Conservation (phyloP, 1,284 basidiomycete genomes). For the Salmacisia buchloeana region DNA sequence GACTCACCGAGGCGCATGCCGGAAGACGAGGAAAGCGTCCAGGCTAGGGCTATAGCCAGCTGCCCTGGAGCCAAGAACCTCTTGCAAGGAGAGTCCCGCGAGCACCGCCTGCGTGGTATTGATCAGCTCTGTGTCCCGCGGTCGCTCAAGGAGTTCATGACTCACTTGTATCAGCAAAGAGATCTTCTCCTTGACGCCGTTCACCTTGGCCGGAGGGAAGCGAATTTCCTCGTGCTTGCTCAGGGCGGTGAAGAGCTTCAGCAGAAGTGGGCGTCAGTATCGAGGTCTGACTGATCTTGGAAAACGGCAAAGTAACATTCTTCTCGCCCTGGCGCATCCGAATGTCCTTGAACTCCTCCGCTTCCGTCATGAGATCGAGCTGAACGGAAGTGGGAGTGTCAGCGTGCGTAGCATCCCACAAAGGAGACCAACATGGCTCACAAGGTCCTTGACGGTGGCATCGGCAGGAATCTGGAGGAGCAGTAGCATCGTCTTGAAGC, state of each 20-base stretch:
- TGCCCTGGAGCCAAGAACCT: slow-evolving; percentile 18
- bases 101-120: slow-evolving; percentile 13
- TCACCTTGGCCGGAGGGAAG: slow-evolving; percentile 30
- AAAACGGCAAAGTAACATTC: slow-evolving; percentile 15
- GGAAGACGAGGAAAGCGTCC: slow-evolving; percentile 24
- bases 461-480: slow-evolving; percentile 19
- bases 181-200: slow-evolving; percentile 29
- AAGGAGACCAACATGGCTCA: too few species aligned
- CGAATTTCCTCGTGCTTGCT: slow-evolving; percentile 33
- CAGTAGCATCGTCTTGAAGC: slow-evolving; percentile 29
- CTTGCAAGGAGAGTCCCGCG: slow-evolving; percentile 25
- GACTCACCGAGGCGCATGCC: slow-evolving; percentile 17
- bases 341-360: slow-evolving; percentile 45
- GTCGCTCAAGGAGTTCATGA: neutral
- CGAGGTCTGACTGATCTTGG: neutral
- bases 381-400: neutral
- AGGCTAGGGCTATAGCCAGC: slow-evolving; percentile 15
- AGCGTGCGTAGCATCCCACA: neutral
- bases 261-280: neutral
- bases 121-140: neutral
- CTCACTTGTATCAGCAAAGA: slow-evolving; percentile 34
- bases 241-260: slow-evolving; percentile 9
- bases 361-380: slow-evolving; percentile 29
- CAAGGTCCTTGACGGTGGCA: slow-evolving; percentile 15
- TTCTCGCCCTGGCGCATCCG: slow-evolving; percentile 51